These are phyloP conservation scores for Aspergillus luchuensis DNA, from an alignment of 2,329 filamentous ascomycete genomes.

Conservation along the genomic window DNA sequence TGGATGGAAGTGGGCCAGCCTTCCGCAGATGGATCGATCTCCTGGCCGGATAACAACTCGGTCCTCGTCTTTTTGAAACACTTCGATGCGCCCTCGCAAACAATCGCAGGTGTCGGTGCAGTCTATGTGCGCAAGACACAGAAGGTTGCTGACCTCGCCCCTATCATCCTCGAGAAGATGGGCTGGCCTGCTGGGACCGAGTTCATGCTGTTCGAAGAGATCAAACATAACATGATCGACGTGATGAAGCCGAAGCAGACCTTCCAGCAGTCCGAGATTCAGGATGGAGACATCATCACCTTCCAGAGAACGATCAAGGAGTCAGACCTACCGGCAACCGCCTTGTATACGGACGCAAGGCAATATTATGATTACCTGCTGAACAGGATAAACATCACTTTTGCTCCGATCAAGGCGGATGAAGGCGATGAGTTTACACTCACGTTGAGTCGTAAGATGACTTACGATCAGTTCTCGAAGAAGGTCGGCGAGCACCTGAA, in stretches of 20 bases:
- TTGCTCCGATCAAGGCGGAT: slow-evolving; percentile 63
- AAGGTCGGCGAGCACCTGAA: slow-evolving; percentile 78
- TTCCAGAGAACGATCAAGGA: slow-evolving; percentile 70
- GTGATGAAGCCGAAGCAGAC: slow-evolving; percentile 87
- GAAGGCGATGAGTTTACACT: slow-evolving; percentile 71
- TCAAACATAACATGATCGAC: slow-evolving; percentile 98
- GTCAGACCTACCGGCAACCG: slow-evolving; percentile 42
- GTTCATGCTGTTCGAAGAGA: slow-evolving; percentile 86
- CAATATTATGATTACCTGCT: slow-evolving; percentile 93
- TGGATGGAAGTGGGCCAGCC: slow-evolving; percentile 82
- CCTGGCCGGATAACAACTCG: slow-evolving; percentile 64
- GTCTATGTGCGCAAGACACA: slow-evolving; percentile 86
- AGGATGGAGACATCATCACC: slow-evolving; percentile 95
- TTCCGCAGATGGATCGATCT: slow-evolving; percentile 67
- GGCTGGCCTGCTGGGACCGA: slow-evolving; percentile 76
- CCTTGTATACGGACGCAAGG: slow-evolving; percentile 67
- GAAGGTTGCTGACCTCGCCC: slow-evolving; percentile 81
- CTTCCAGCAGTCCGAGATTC: slow-evolving; percentile 86
- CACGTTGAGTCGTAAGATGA: slow-evolving; percentile 81
- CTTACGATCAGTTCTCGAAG: slow-evolving; percentile 81
- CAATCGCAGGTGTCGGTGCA: slow-evolving; percentile 74
- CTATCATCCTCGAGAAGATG: slow-evolving; percentile 79
- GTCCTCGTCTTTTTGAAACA: slow-evolving; percentile 91
- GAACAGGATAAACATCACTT: slow-evolving; percentile 77
- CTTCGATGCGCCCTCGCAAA: slow-evolving; percentile 78